Conservation (phyloP, 352 stramenopile species). For the Phytophthora chlamydospora region DNA sequence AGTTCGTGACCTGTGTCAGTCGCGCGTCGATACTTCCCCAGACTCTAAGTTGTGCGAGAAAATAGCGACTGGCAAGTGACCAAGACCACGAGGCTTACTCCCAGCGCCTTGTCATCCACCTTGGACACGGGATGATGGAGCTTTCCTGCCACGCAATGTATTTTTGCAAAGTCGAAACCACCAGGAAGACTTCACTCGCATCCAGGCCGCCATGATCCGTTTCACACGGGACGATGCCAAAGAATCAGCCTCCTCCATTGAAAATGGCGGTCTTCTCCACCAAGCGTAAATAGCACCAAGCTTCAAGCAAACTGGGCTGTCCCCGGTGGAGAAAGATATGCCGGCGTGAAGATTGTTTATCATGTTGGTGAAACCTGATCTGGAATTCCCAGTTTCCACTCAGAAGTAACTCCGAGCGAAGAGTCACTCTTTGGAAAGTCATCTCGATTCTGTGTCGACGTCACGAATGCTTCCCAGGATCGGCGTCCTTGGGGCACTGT, state of each 20-base stretch:
- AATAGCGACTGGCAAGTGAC: constrained; percentile 25
- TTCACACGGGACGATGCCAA: constrained; percentile 18
- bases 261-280: neutral
- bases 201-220: constrained; percentile 11
- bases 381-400: neutral
- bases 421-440: constrained; percentile 30
- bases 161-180: constrained; percentile 40
- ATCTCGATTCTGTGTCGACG: neutral
- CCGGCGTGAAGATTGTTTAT: too few relatives aligned
- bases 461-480: constrained; percentile 8
- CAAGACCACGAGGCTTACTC: constrained; percentile 1
- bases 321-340: too few relatives aligned
- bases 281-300: constrained; percentile 5
- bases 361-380: neutral
- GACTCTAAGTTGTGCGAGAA: constrained; percentile 17
- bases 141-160: constrained; percentile 19
- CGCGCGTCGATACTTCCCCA: neutral
- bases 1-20: constrained; percentile 5
- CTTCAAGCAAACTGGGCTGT: constrained; percentile 8
- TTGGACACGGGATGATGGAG: constrained; percentile 16
- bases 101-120: constrained; percentile 5
- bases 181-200: constrained; percentile 1
- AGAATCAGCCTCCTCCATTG: constrained; percentile 7
- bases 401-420: constrained; percentile 31
- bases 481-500: constrained; percentile 11